Evolutionary conservation across 148 eudicot genomes (phyloP), one percentile per base, ranked within the genome.

Genomic region (Tetragonia tetragonoides): DNA sequence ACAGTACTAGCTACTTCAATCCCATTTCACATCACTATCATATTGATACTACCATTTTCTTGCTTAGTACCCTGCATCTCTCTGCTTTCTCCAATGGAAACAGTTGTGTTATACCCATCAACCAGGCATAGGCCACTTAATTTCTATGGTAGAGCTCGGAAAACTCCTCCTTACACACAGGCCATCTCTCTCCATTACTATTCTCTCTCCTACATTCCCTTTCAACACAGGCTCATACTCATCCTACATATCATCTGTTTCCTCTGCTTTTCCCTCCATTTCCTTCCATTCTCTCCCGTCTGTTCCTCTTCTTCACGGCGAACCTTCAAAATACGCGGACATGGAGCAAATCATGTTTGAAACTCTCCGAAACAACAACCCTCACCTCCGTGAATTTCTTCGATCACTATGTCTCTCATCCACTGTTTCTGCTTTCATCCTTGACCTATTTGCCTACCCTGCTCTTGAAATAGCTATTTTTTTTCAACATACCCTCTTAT

Each of bases 131-230:
- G 89, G 92, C 66, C 94, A 90, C 51, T 78, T 87, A 9, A 78
- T 89, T 23, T 79, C 95, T 69, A 86, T 89, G 90, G 91, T 89
- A 40, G 90, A 91, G 80, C 88, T 91, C 2, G 95, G 81, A 0
- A 91, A 87, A 21, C 73, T 70, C 15, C 73, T 70, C 34, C 73
- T 70, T 8, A 0, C 59, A 1, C 73, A 70, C 34, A 70, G 47
- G 21, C 40, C 73, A 10, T 70, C 40, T 70, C 41, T 70, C n/a
- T 70, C 73, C 18, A 70, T 70, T 3, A 70, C 73, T 2, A 47
- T 70, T 49, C 73, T 70, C 28, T 21, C 17, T 44, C 60, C 40
- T n/a, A 47, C 59, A 47, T 56, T 11, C 60, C 41, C 73, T 2
- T 41, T 78, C 81, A 3, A 76, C 83, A 21, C 74, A 66, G 39